Evolutionary conservation across 2,329 filamentous ascomycete genomes (phyloP).

Genomic region (Plectosphaerella cucumerina): DNA sequence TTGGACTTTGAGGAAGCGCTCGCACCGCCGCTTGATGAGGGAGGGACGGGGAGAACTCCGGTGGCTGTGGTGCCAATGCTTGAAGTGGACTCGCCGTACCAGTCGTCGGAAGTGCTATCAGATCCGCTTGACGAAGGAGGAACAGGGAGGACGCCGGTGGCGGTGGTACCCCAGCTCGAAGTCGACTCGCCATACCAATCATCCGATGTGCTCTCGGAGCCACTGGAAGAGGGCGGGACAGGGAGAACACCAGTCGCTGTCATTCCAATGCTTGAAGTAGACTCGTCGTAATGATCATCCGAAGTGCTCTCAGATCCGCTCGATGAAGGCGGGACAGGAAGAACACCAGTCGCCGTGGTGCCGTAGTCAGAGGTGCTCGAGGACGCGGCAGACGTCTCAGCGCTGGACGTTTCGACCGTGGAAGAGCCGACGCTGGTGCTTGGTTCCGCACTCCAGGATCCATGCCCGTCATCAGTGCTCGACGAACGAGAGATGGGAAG

Average conservation of each 20-base stretch:
- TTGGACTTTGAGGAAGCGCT: background rate
- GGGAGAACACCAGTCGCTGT: background rate
- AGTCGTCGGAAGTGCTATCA: background rate
- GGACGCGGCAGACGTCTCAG: background rate
- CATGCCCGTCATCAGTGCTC: background rate
- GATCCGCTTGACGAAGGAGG: background rate
- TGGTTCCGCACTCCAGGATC: background rate
- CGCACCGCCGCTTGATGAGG: background rate
- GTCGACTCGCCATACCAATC: background rate
- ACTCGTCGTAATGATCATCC: background rate
- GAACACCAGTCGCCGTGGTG: background rate
- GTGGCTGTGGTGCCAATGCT: too few species aligned
- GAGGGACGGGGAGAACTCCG: too few species aligned
- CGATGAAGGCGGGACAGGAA: background rate
- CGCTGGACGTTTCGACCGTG: background rate
- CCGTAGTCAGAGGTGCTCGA: background rate
- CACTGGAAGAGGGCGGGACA: background rate
- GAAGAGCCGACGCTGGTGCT: background rate
- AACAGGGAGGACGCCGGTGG: constrained; percentile 5
- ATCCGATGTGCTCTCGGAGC: background rate
- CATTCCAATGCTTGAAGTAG: background rate
- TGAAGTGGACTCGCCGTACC: background rate
- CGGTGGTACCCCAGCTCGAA: background rate
- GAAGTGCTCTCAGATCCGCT: background rate
- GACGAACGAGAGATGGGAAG: background rate